Conservation (phyloP, 2,329 filamentous ascomycete genomes). For the Penicillium fuscoglaucum region DNA sequence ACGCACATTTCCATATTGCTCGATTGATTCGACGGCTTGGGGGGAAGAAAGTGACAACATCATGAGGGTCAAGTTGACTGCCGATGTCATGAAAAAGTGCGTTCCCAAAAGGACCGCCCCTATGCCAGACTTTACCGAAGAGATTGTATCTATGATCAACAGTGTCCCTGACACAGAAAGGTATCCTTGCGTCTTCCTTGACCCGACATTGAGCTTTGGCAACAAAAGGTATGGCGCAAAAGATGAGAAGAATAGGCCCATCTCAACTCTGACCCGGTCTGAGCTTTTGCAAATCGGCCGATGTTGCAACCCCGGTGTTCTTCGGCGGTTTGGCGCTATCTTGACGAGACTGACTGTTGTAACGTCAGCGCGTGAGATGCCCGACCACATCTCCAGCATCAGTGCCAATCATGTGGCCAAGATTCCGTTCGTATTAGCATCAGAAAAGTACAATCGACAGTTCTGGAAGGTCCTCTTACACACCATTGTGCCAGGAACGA, state of each 20-base stretch:
- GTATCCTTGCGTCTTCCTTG: neutral
- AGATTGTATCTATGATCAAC: neutral
- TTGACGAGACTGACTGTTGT: neutral
- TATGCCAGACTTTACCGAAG: neutral
- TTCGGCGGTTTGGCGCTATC: neutral
- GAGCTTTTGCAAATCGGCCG: neutral
- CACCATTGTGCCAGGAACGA: neutral
- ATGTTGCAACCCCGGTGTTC: neutral
- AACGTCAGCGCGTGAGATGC: neutral
- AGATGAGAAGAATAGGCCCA: neutral
- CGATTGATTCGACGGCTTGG: too few species aligned
- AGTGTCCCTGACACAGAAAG: neutral
- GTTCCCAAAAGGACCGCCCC: neutral
- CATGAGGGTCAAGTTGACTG: neutral
- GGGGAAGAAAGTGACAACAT: neutral
- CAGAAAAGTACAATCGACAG: neutral
- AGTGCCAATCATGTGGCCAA: neutral
- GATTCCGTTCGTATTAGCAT: neutral
- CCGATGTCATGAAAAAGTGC: neutral
- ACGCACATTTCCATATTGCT: too few species aligned
- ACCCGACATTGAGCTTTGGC: neutral
- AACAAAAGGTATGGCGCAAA: neutral
- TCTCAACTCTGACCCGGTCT: neutral
- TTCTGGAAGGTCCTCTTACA: neutral
- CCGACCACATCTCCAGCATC: neutral